Conservation (phyloP, 192 early-diverging fungal species). For the Rhizophagus prolifer region DNA sequence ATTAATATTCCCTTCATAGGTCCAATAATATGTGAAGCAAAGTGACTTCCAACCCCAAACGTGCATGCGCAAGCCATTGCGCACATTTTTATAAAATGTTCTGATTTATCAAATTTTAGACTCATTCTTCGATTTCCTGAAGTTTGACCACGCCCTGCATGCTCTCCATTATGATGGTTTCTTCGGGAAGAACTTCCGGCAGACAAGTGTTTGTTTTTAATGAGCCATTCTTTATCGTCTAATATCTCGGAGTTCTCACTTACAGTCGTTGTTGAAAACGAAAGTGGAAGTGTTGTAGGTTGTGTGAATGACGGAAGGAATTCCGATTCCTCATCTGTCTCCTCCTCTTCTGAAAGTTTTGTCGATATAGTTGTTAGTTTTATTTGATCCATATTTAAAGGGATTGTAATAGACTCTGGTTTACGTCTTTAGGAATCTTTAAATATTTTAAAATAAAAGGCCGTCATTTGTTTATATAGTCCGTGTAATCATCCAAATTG, state of each 20-base stretch:
- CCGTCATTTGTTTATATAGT: too few relatives aligned
- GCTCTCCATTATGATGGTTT: not conserved
- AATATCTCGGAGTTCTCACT: not conserved
- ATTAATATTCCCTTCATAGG: conserved; percentile 76
- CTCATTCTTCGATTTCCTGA: conserved; percentile 24
- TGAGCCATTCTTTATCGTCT: conserved; percentile 17
- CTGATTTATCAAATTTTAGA: not conserved
- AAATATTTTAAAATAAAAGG: not conserved
- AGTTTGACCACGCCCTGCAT: conserved; percentile 9
- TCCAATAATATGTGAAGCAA: conserved; percentile 70
- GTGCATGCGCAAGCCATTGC: conserved; percentile 38
- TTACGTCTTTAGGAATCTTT: not conserved
- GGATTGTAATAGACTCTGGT: not conserved
- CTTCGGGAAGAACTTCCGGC: not conserved
- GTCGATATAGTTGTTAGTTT: conserved; percentile 14
- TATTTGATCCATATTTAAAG: not conserved
- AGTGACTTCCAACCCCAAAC: conserved; percentile 68
- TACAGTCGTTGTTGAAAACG: not conserved
- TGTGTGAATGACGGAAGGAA: not conserved
- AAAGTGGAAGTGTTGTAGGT: not conserved
- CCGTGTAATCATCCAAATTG: too few relatives aligned
- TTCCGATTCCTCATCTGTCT: conserved; percentile 11
- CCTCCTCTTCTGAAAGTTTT: not conserved
- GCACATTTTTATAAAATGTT: conserved; percentile 16
- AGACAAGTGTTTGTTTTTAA: not conserved